Evolutionary conservation across 2,329 filamentous ascomycete species (phyloP).

Genomic region (Fusarium sarcochroum): DNA sequence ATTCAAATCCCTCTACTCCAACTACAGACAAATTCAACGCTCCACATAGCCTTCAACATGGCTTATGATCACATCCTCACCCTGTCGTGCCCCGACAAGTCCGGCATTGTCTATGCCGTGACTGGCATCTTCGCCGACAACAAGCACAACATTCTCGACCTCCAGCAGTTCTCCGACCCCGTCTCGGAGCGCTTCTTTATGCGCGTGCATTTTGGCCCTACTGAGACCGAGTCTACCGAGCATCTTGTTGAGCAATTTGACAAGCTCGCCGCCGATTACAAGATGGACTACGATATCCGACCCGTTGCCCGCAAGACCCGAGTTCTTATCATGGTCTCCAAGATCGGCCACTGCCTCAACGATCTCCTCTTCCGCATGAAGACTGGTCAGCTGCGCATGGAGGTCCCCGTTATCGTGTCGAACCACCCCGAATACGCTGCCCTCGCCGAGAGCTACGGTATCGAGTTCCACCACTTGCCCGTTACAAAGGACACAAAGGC

Average conservation of each 20-base stretch:
- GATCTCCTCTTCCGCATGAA: constrained; percentile 85
- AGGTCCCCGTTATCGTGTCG: constrained; percentile 83
- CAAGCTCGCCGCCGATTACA: constrained; percentile 72
- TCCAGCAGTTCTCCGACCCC: constrained; percentile 87
- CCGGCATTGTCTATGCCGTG: constrained; percentile 87
- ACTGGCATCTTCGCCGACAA: constrained; percentile 81
- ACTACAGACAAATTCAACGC: constrained; percentile 1
- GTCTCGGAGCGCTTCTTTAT: constrained; percentile 86
- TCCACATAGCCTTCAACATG: constrained; percentile 51
- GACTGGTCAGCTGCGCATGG: constrained; percentile 80
- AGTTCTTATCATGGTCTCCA: constrained; percentile 90
- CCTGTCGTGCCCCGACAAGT: constrained; percentile 85
- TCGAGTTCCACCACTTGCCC: constrained; percentile 85
- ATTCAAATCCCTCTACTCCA: not conserved
- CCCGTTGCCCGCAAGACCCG: constrained; percentile 78
- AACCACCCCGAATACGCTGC: constrained; percentile 82
- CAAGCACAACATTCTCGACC: constrained; percentile 84
- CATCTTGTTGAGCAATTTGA: constrained; percentile 70
- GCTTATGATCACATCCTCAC: constrained; percentile 79
- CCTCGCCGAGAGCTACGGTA: constrained; percentile 79
- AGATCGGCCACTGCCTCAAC: constrained; percentile 89
- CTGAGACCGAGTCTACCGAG: constrained; percentile 61
- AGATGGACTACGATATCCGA: constrained; percentile 80
- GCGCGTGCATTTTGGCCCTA: constrained; percentile 84
- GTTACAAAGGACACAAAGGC: constrained; percentile 84